Percentiles rank a stretch among this genome's conserved stretches.
phyloP scores from a whole-genome alignment of 257 asterid species.

The Handroanthus guayacan region DNA sequence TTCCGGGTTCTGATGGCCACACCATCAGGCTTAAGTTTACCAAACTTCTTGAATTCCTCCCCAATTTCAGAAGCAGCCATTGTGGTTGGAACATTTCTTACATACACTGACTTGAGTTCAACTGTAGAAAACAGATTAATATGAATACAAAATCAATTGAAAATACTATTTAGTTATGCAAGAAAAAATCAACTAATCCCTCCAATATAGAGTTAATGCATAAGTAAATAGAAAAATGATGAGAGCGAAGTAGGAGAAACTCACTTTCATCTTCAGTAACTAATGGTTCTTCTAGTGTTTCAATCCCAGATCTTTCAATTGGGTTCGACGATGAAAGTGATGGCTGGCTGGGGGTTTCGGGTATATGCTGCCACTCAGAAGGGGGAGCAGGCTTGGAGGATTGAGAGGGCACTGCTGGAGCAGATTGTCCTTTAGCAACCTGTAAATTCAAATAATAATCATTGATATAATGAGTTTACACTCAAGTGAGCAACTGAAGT shows the following conservation, averaged over 20 bases:
- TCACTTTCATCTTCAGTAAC: slow-evolving; percentile 84
- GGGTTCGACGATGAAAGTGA: slow-evolving; percentile 52
- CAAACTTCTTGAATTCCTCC: slow-evolving; percentile 94
- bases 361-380: slow-evolving; percentile 68
- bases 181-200: slow-evolving; percentile 7
- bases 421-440: slow-evolving; percentile 76
- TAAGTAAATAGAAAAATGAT: slow-evolving; percentile 21
- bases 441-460: slow-evolving; percentile 46
- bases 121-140: slow-evolving; percentile 49
- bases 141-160: slow-evolving; percentile 21
- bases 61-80: slow-evolving; percentile 91
- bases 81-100: slow-evolving; percentile 88
- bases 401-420: slow-evolving; percentile 53
- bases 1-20: slow-evolving; percentile 98
- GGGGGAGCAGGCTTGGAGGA: slow-evolving; percentile 52
- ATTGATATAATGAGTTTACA: slow-evolving; percentile 29
- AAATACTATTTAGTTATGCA: background rate
- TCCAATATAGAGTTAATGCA: slow-evolving; percentile 5
- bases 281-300: slow-evolving; percentile 65
- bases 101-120: slow-evolving; percentile 91
- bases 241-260: slow-evolving; percentile 25
- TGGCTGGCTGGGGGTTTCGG: slow-evolving; percentile 62
- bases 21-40: slow-evolving; percentile 82
- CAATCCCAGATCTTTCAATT: slow-evolving; percentile 64
- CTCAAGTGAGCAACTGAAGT: slow-evolving; percentile 13